Evolutionary conservation across 1,284 basidiomycete species (phyloP).

Genomic region (Paramarasmius palmivorus): DNA sequence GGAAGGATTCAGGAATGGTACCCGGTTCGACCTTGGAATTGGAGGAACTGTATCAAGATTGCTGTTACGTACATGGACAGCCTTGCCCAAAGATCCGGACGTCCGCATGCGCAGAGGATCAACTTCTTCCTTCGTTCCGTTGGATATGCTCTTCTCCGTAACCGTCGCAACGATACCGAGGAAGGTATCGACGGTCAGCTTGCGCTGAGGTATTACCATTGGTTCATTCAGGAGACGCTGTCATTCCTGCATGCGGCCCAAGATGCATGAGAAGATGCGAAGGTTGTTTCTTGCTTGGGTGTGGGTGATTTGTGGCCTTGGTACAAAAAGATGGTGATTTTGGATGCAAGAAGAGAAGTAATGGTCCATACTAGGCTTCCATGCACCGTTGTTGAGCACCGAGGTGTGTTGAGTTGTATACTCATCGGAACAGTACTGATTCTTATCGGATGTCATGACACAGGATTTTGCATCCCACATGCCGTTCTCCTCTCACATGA

Average conservation of each 20-base stretch:
- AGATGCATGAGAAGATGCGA: slow-evolving; percentile 3
- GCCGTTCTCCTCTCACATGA: background rate
- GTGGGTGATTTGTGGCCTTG: background rate
- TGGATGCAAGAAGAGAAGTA: background rate
- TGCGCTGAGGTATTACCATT: slow-evolving; percentile 17
- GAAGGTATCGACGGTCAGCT: slow-evolving; percentile 28
- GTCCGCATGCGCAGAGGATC: slow-evolving; percentile 12
- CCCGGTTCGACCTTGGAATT: background rate
- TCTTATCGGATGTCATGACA: background rate
- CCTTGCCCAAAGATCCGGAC: background rate
- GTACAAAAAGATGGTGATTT: background rate
- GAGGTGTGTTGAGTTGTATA: background rate
- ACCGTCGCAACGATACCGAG: slow-evolving; percentile 19
- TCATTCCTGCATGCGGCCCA: slow-evolving; percentile 20
- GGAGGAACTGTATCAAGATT: slow-evolving; percentile 20
- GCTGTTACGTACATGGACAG: slow-evolving; percentile 12
- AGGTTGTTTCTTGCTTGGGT: background rate
- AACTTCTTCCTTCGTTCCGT: slow-evolving; percentile 28
- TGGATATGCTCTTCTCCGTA: slow-evolving; percentile 17
- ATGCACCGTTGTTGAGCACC: background rate
- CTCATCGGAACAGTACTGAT: background rate
- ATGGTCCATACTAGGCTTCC: background rate
- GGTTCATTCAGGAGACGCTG: slow-evolving; percentile 22
- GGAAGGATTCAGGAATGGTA: too few relatives aligned
- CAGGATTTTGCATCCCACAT: background rate